phyloP scores from a whole-genome alignment of 2,329 filamentous ascomycete genomes.

The Alternaria tenuissima region DNA sequence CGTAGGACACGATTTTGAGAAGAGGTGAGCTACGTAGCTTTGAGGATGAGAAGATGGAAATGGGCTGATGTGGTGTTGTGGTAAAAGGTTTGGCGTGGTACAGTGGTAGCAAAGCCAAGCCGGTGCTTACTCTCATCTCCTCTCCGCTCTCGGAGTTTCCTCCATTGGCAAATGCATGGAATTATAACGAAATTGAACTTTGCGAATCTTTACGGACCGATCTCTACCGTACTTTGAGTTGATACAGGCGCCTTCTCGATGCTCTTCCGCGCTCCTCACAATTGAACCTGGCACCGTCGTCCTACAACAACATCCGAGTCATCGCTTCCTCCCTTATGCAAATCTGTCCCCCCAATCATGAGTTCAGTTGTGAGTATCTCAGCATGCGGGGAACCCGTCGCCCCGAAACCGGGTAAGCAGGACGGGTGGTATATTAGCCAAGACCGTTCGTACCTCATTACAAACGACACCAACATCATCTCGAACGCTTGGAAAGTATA shows the following conservation, averaged over 20 bases:
- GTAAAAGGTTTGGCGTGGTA: not conserved
- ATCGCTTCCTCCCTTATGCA: not conserved
- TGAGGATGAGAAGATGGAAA: not conserved
- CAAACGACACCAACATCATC: not conserved
- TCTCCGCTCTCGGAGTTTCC: not conserved
- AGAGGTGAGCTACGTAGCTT: not conserved
- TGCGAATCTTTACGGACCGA: not conserved
- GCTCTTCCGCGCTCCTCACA: not conserved
- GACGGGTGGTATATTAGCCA: slow-evolving; percentile 1
- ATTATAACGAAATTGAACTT: no score
- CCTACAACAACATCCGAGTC: not conserved
- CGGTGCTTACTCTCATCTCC: slow-evolving; percentile 1
- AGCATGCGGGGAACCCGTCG: not conserved
- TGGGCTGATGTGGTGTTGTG: not conserved
- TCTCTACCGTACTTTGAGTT: not conserved
- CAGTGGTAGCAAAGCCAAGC: not conserved
- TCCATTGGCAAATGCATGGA: not conserved
- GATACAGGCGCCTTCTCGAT: not conserved
- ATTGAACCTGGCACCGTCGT: no score
- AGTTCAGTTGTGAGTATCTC: not conserved
- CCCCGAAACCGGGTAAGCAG: slow-evolving; percentile 1
- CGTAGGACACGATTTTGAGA: not conserved
- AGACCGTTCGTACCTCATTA: not conserved
- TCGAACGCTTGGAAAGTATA: not conserved
- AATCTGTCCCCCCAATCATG: not conserved